Evolutionary conservation across 2,329 filamentous ascomycete genomes (phyloP), one percentile per base, ranked within the genome.

Genomic region (Rutstroemia sydowiana): DNA sequence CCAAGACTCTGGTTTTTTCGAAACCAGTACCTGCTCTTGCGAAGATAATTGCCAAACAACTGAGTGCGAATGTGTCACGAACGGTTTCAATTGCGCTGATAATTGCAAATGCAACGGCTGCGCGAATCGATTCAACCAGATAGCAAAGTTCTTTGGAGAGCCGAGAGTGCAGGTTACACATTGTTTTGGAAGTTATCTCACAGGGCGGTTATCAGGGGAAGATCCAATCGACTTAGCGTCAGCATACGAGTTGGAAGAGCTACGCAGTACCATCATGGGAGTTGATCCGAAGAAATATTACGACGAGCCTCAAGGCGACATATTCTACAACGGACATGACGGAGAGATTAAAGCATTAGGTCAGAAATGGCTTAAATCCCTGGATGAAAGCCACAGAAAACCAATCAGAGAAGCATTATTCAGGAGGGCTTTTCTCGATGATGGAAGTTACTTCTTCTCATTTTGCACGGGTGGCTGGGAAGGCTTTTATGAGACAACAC

Each of bases 221-320:
- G 28, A 28, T 3, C 28, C 21, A 14, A 8, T 49, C 9, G 37
- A 49, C 23, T 30, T 51, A 14, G 13, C 37, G n/a, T 45, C 48
- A 9, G 40, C 41, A 39, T 45, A 39, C 14, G 37, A 31, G 30
- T 32, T 46, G 26, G 48, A 46, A 6, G 34, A 46, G 23, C 3
- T 46, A 14, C 34, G 48, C 30, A 51, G 42, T 46, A 11, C 11
- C 13, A 39, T 51, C 3, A 51, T 51, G 32, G 48, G 48, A 32
- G 42, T 46, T 3, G 42, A 51, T 31, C 41, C 45, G 16, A 39
- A 31, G 18, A 20, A 26, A 18, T 51, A 51, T 18, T 31, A 51
- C n/a, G 48, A 45, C 28, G 14, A 16, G 28, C 32, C 42, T 8
- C 16, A 39, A 26, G 48, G 48, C 13, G n/a, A 23, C 7, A 31